Percentiles rank a stretch among this genome's conserved stretches.
Conservation (phyloP, 371 early-diverging fungal genomes). For the Zychaea mexicana region DNA sequence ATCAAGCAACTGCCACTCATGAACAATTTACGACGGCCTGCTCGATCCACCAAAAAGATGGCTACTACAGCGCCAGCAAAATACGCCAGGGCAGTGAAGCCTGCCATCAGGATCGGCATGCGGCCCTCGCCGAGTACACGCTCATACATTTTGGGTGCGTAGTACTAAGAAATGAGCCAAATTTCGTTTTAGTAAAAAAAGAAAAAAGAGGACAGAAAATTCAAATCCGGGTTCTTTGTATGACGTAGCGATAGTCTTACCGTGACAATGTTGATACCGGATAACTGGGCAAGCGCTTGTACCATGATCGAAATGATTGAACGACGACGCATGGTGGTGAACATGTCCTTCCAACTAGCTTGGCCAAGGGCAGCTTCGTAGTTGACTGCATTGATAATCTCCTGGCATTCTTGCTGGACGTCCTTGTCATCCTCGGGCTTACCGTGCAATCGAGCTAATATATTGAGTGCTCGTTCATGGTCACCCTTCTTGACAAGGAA, state of each 20-base stretch:
- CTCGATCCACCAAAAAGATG: constrained; percentile 32
- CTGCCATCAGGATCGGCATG: constrained; percentile 35
- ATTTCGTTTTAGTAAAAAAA: too few species aligned
- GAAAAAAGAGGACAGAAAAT: too few species aligned
- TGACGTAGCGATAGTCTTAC: constrained; percentile 17
- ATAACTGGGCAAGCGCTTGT: constrained; percentile 63
- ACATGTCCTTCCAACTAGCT: constrained; percentile 74
- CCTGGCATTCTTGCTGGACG: constrained; percentile 70
- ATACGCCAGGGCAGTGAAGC: constrained; percentile 42
- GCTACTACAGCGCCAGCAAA: constrained; percentile 35
- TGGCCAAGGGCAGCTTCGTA: constrained; percentile 69
- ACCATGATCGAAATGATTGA: constrained; percentile 67
- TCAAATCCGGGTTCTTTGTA: too few species aligned
- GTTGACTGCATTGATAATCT: constrained; percentile 68
- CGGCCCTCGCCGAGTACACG: constrained; percentile 43
- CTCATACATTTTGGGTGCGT: constrained; percentile 70
- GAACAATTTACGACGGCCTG: constrained; percentile 42
- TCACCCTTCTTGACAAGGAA: constrained; percentile 45
- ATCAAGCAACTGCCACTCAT: constrained; percentile 39
- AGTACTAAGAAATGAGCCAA: too few species aligned
- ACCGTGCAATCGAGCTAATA: constrained; percentile 75
- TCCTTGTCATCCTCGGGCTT: constrained; percentile 45
- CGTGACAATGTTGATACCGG: constrained; percentile 75
- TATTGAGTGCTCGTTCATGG: constrained; percentile 56
- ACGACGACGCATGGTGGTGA: constrained; percentile 53